These are phyloP conservation scores for Leishmania braziliensis DNA, from an alignment of 208 protist species.

Conservation along the genomic window DNA sequence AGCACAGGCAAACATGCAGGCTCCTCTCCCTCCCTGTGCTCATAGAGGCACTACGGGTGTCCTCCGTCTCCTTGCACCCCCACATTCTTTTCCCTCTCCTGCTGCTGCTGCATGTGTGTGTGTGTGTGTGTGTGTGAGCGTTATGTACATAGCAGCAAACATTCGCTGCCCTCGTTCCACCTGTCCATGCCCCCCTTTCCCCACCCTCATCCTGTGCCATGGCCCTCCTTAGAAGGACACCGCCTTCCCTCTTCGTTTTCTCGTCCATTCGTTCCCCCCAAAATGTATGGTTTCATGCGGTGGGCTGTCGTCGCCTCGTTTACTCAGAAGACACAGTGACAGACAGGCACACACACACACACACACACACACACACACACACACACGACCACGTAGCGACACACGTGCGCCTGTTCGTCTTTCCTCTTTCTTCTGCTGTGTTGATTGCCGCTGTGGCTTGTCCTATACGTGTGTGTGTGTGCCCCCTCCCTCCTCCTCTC, in stretches of 20 bases:
- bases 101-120: neutral
- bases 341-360: neutral
- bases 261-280: neutral
- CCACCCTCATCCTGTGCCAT: neutral
- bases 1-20: neutral
- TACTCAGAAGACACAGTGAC: neutral
- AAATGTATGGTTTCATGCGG: neutral
- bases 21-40: neutral
- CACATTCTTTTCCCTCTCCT: neutral
- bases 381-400: neutral
- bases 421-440: neutral
- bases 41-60: neutral
- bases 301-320: neutral
- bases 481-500: neutral
- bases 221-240: neutral
- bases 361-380: neutral
- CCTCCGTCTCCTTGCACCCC: neutral
- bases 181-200: neutral
- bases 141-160: slow-evolving; percentile 1
- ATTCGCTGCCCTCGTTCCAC: neutral
- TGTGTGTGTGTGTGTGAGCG: neutral
- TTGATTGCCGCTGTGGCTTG: neutral
- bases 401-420: neutral
- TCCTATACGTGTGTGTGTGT: neutral
- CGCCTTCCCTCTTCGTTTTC: neutral